Evolutionary conservation across 495 filamentous ascomycete genomes (phyloP).

Genomic region (Podospora tetraspora): DNA sequence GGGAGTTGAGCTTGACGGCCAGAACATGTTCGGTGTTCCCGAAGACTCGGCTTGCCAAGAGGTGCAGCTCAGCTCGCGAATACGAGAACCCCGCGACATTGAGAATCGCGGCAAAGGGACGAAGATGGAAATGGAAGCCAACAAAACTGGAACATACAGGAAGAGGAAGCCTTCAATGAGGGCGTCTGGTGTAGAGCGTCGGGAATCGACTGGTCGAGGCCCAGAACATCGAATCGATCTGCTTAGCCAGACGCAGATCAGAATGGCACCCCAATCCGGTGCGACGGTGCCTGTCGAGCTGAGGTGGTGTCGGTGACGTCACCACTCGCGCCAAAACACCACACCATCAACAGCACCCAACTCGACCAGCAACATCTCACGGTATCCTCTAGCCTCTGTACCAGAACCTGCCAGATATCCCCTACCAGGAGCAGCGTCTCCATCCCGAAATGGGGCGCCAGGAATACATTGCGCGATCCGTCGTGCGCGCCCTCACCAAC

Average conservation of each 20-base stretch:
- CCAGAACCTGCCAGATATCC: not conserved
- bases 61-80: not conserved
- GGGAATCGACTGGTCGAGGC: not conserved
- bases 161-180: not conserved
- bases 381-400: not conserved
- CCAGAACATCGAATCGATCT: not conserved
- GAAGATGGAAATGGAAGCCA: no score
- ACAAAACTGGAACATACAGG: not conserved
- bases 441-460: slow-evolving; percentile 23
- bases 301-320: slow-evolving; percentile 5
- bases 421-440: not conserved
- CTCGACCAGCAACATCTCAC: not conserved
- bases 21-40: not conserved
- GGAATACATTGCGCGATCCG: slow-evolving; percentile 27
- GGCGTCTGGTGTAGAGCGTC: not conserved
- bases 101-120: not conserved
- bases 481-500: slow-evolving; percentile 35
- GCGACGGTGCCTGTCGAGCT: not conserved
- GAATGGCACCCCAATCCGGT: not conserved
- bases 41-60: not conserved
- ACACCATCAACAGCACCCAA: not conserved
- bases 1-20: not conserved
- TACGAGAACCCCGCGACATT: not conserved
- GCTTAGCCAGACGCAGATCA: not conserved
- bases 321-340: not conserved